These are phyloP conservation scores for Alternaria gaisen DNA, from an alignment of 2,329 filamentous ascomycete species.

Conservation along the genomic window DNA sequence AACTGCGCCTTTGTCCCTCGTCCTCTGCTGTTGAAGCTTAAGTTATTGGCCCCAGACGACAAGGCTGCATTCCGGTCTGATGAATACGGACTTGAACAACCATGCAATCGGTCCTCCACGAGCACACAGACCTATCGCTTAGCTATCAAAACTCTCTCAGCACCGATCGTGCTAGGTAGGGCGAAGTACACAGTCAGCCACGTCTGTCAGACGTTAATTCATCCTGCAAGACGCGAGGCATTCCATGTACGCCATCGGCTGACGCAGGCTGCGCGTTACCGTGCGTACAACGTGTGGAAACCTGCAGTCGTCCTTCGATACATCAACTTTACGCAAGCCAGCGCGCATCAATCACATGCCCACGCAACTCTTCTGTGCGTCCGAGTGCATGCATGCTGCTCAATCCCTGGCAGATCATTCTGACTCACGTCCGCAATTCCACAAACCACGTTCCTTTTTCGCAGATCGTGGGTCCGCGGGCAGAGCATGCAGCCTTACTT, in stretches of 20 bases:
- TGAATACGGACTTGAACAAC: conserved; percentile 3
- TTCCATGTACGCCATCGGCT: conserved; percentile 10
- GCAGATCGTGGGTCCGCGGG: conserved; percentile 18
- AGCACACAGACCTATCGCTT: conserved; percentile 5
- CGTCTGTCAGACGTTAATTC: conserved; percentile 12
- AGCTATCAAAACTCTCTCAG: conserved; percentile 2
- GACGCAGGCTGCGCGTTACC: conserved; percentile 18
- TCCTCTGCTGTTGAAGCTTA: conserved; percentile 7
- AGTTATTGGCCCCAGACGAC: conserved; percentile 11
- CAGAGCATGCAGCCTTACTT: conserved; percentile 8
- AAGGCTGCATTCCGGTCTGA: conserved; percentile 8
- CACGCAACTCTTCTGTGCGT: conserved; percentile 23
- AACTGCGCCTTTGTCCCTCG: conserved; percentile 5
- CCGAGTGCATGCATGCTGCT: conserved; percentile 5
- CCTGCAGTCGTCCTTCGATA: conserved; percentile 32
- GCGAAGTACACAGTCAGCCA: not conserved
- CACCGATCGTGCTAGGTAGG: not conserved
- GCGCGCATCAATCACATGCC: conserved; percentile 39
- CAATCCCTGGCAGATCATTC: conserved; percentile 34
- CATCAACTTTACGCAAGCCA: conserved; percentile 20
- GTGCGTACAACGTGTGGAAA: conserved; percentile 27
- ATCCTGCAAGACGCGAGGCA: conserved; percentile 13
- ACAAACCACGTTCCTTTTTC: conserved; percentile 30
- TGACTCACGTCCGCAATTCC: conserved; percentile 27
- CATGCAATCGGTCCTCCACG: conserved; percentile 5